Evolutionary conservation across 495 filamentous ascomycete species (phyloP).

Genomic region (Clavariopsis aquatica): DNA sequence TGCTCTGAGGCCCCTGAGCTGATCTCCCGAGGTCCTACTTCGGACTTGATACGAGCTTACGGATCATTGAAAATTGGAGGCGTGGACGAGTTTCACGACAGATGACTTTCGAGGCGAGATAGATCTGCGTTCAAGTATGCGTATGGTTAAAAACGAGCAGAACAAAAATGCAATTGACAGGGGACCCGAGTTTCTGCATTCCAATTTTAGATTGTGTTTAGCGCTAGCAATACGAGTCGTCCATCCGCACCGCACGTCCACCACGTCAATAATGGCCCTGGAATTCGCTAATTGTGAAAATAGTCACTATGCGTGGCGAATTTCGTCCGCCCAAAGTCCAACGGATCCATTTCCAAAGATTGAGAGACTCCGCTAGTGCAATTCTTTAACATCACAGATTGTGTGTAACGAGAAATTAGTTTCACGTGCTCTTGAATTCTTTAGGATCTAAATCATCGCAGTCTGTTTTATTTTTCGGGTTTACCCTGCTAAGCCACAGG

Average conservation of each 20-base stretch:
- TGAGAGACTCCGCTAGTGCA: too few relatives aligned
- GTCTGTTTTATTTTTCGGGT: too few relatives aligned
- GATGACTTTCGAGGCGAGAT: background rate
- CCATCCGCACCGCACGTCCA: too few relatives aligned
- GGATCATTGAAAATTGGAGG: slow-evolving; percentile 1
- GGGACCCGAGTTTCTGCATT: background rate
- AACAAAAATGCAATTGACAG: background rate
- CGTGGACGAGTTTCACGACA: background rate
- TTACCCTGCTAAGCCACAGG: too few relatives aligned
- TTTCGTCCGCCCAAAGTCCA: too few relatives aligned
- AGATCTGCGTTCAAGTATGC: background rate
- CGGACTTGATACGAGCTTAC: background rate
- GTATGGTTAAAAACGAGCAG: background rate
- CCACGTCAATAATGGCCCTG: background rate
- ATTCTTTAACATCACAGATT: too few relatives aligned
- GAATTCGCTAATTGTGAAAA: background rate
- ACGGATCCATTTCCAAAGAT: too few relatives aligned
- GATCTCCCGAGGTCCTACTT: background rate
- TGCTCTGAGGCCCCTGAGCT: background rate
- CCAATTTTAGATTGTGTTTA: background rate
- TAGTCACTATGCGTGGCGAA: too few relatives aligned
- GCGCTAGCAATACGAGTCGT: background rate
- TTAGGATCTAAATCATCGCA: too few relatives aligned
- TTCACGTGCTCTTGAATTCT: too few relatives aligned
- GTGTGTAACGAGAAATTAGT: too few relatives aligned